These are phyloP conservation scores for Candida vartiovaarae DNA, from an alignment of 805 yeast genomes.

Conservation along the genomic window DNA sequence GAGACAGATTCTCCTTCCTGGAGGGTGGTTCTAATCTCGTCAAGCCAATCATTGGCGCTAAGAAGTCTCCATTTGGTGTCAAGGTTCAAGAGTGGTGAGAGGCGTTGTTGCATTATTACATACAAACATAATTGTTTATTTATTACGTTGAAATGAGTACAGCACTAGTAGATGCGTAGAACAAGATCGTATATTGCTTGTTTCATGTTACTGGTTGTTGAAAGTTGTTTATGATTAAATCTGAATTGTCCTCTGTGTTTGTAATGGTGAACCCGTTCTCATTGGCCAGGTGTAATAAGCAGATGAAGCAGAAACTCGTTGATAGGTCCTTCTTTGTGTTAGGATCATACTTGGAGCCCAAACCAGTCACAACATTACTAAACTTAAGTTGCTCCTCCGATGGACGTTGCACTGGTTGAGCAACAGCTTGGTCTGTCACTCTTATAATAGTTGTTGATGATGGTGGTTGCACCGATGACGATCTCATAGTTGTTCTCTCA, in stretches of 20 bases:
- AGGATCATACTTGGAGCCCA: constrained; percentile 45
- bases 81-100: constrained; percentile 65
- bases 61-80: constrained; percentile 59
- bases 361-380: constrained; percentile 42
- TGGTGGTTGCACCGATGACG: background rate
- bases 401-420: background rate
- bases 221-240: constrained; percentile 13
- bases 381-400: constrained; percentile 24
- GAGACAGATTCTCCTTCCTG: constrained; percentile 78
- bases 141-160: background rate
- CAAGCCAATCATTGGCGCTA: constrained; percentile 60
- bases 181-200: background rate
- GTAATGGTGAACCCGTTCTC: constrained; percentile 66
- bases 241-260: constrained; percentile 27
- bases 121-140: background rate
- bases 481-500: constrained; percentile 5
- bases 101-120: background rate
- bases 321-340: constrained; percentile 60
- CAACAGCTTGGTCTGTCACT: background rate
- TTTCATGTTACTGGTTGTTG: background rate
- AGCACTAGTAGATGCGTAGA: no score
- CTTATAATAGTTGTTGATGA: background rate
- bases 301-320: constrained; percentile 80
- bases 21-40: constrained; percentile 78
- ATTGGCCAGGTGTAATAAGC: constrained; percentile 79